Evolutionary conservation across 129 eudicot genomes (phyloP), one percentile per base, ranked within the genome.

Genomic region (Flaveria brownii): DNA sequence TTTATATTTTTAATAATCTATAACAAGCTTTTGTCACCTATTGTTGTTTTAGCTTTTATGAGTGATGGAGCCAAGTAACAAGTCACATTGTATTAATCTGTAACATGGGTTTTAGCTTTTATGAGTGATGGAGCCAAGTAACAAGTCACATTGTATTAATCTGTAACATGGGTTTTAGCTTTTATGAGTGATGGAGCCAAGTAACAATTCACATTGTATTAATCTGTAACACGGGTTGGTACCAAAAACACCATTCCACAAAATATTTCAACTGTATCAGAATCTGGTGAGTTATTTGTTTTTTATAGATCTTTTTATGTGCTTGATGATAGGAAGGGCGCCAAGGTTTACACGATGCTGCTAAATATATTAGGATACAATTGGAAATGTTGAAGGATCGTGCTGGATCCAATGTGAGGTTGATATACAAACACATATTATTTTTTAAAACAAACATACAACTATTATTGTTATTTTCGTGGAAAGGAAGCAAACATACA

Each of bases 261-360:
- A 70, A 36, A 60, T 51, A 9, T 20, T 47, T 47, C 66, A 57
- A 6, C 51, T 70, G 73, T 63, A 71, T 60, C 26, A 22, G 11
- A 72, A n/a, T 28, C 20, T 51, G 5, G 6, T 76, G 14, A 9
- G 55, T 61, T 49, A 14, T 49, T 11, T 49, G 33, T 45, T 47
- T 18, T 68, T 60, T 42, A 65, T 75, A 49, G 52, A 74, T 68
- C 54, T 23, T 74, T 80, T 43, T 56, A 41, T 62, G 71, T 60
- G 74, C 70, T 73, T 67, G 68, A 71, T 74, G 83, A 59, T 75
- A 94, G 99, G 92, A 86, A 83, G 99, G 99, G 56, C 86, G 90
- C 52, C 92, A 80, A 78, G 97, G 99, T 55, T 82, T 91, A 79
- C 79, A 75, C 9, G 92, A 91, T 77, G 97, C 99, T 9, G 99